Evolutionary conservation across 2,329 filamentous ascomycete species (phyloP).

Genomic region (Talaromyces islandicus): DNA sequence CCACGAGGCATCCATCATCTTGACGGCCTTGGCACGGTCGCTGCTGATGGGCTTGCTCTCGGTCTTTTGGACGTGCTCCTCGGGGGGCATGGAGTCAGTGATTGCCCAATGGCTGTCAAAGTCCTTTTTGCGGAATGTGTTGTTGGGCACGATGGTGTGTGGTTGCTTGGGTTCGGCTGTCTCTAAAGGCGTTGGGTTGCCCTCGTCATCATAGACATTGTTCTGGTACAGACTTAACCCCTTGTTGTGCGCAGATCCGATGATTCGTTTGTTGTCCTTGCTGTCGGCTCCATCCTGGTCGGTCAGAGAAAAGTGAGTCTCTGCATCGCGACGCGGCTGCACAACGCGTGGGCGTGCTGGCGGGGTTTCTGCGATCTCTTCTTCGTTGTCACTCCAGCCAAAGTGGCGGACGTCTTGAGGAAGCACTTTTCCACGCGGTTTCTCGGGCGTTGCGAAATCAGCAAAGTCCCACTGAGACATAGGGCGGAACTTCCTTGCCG

Average conservation of each 20-base stretch:
- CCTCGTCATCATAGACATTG: slow-evolving; percentile 61
- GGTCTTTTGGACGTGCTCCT: slow-evolving; percentile 28
- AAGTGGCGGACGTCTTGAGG: slow-evolving; percentile 68
- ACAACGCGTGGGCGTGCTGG: slow-evolving; percentile 51
- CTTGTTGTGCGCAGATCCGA: slow-evolving; percentile 56
- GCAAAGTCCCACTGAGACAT: slow-evolving; percentile 78
- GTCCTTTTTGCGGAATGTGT: slow-evolving; percentile 66
- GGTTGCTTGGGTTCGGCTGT: slow-evolving; percentile 31
- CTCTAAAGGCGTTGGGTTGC: slow-evolving; percentile 30
- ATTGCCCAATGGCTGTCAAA: slow-evolving; percentile 75
- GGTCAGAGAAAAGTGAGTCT: slow-evolving; percentile 75
- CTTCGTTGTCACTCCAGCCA: slow-evolving; percentile 67
- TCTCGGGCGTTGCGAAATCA: slow-evolving; percentile 79
- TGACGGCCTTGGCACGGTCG: slow-evolving; percentile 62
- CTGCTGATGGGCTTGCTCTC: slow-evolving; percentile 45
- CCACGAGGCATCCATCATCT: slow-evolving; percentile 64
- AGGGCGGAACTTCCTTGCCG: slow-evolving; percentile 43
- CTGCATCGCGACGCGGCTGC: slow-evolving; percentile 71
- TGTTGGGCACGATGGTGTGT: slow-evolving; percentile 65
- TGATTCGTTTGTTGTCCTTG: slow-evolving; percentile 34
- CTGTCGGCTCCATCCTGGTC: slow-evolving; percentile 61
- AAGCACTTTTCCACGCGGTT: slow-evolving; percentile 59
- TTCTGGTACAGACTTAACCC: slow-evolving; percentile 71
- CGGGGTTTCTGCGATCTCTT: slow-evolving; percentile 24
- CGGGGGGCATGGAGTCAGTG: slow-evolving; percentile 47